phyloP scores from a whole-genome alignment of 345 rosid genomes.

The Boechera divaricarpa region DNA sequence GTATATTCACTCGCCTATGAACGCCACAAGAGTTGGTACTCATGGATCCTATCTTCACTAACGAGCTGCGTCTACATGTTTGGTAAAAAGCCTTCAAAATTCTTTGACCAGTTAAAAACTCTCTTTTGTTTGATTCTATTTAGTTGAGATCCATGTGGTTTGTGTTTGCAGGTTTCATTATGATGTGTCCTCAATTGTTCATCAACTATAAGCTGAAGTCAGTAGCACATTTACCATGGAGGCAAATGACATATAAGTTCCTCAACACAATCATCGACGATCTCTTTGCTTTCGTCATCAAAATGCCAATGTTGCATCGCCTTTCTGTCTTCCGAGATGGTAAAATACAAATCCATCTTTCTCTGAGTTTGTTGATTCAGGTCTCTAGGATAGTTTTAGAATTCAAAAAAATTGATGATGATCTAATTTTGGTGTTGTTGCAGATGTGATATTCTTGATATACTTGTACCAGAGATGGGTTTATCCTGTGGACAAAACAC shows the following conservation, averaged over 20 bases:
- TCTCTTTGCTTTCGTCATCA: slow-evolving; percentile 97
- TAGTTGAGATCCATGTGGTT: neutral
- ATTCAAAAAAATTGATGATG: slow-evolving; percentile 5
- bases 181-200: slow-evolving; percentile 99
- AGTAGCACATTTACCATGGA: slow-evolving; percentile 98
- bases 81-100: slow-evolving; percentile 56
- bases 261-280: slow-evolving; percentile 97
- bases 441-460: slow-evolving; percentile 92
- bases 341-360: slow-evolving; percentile 41
- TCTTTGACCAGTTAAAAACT: neutral
- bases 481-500: slow-evolving; percentile 92
- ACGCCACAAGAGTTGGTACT: slow-evolving; percentile 98
- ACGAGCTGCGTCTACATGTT: slow-evolving; percentile 99
- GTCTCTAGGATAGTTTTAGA: slow-evolving; percentile 2
- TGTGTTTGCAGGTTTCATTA: slow-evolving; percentile 75
- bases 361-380: slow-evolving; percentile 13
- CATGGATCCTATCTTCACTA: slow-evolving; percentile 95
- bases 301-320: slow-evolving; percentile 93
- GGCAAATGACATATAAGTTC: slow-evolving; percentile 99
- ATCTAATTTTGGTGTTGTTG: slow-evolving; percentile 36
- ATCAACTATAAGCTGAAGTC: slow-evolving; percentile 95
- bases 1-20: slow-evolving; percentile 88
- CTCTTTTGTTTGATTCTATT: slow-evolving; percentile 11
- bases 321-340: slow-evolving; percentile 98
- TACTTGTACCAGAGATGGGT: slow-evolving; percentile 89